Evolutionary conservation across 2,329 filamentous ascomycete genomes (phyloP).

Genomic region (Decorospora gaudefroyi): DNA sequence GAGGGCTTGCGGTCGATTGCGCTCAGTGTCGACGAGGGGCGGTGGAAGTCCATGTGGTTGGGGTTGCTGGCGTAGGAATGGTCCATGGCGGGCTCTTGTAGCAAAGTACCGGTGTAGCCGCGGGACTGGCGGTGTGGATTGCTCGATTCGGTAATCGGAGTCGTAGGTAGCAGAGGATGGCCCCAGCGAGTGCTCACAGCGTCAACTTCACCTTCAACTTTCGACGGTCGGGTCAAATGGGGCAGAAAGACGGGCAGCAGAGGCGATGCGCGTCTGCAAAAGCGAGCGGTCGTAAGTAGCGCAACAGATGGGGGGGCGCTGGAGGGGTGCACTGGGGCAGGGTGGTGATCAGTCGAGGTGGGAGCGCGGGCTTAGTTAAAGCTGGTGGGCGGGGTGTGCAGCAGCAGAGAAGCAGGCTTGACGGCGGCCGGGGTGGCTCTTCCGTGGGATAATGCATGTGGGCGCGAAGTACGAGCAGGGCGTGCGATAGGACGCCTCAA

Average conservation of each 20-base stretch:
- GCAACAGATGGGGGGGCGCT: constrained; percentile 9
- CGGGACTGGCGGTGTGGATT: constrained; percentile 48
- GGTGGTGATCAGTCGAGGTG: constrained; percentile 25
- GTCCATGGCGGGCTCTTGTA: constrained; percentile 49
- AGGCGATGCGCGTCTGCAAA: constrained; percentile 11
- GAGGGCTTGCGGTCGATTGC: constrained; percentile 47
- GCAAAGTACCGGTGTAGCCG: constrained; percentile 48
- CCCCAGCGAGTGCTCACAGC: constrained; percentile 19
- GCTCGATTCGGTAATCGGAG: constrained; percentile 42
- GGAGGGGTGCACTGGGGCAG: constrained; percentile 14
- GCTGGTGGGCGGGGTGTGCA: constrained; percentile 21
- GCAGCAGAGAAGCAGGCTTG: constrained; percentile 16
- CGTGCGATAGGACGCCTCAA: constrained; percentile 42
- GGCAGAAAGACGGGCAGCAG: constrained; percentile 15
- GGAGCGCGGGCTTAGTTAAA: constrained; percentile 36
- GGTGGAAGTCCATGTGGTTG: constrained; percentile 47
- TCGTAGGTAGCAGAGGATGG: constrained; percentile 25
- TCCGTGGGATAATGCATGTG: constrained; percentile 35
- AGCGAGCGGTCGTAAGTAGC: constrained; percentile 13
- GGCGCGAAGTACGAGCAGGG: constrained; percentile 23
- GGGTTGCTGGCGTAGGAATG: constrained; percentile 32
- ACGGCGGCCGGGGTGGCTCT: constrained; percentile 6
- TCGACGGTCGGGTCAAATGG: background rate
- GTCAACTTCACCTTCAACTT: no score
- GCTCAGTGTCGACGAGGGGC: constrained; percentile 44